Conservation (phyloP, 331 rosid genomes). For the Acacia concinna region DNA sequence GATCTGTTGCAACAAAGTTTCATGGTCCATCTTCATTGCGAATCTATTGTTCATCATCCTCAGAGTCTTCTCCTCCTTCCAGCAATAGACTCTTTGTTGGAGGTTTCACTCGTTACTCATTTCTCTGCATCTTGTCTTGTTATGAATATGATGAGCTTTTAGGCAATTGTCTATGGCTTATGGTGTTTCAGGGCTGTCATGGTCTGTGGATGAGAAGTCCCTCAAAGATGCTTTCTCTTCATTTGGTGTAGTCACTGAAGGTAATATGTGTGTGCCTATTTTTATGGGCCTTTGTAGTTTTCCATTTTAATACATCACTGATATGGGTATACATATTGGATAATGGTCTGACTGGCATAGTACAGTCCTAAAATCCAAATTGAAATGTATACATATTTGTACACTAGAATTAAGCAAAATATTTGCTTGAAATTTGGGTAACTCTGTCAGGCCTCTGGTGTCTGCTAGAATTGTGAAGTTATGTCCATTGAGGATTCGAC, state of each 20-base stretch:
- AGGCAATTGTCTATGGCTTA: not conserved
- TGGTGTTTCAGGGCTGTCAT: constrained; percentile 68
- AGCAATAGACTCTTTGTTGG: constrained; percentile 74
- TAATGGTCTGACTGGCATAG: constrained; percentile 27
- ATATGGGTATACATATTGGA: constrained; percentile 43
- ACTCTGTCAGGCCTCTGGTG: not conserved
- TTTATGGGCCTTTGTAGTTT: not conserved
- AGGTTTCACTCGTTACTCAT: constrained; percentile 42
- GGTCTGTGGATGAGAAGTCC: constrained; percentile 84
- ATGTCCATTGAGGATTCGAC: not conserved
- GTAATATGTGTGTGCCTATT: constrained; percentile 29
- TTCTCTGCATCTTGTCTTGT: not conserved
- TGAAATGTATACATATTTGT: no score
- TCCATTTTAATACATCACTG: not conserved
- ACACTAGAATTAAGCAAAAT: not conserved
- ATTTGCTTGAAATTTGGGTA: not conserved
- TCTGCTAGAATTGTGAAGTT: not conserved
- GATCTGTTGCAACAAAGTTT: constrained; percentile 26
- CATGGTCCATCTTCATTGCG: constrained; percentile 33
- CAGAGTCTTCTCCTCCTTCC: constrained; percentile 37
- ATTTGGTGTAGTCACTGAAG: constrained; percentile 78
- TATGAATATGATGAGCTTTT: not conserved
- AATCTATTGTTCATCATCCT: constrained; percentile 43
- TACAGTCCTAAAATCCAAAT: no score
- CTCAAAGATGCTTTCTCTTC: constrained; percentile 83